phyloP scores from a whole-genome alignment of 2,329 filamentous ascomycete genomes.

The Delphinella strobiligena region DNA sequence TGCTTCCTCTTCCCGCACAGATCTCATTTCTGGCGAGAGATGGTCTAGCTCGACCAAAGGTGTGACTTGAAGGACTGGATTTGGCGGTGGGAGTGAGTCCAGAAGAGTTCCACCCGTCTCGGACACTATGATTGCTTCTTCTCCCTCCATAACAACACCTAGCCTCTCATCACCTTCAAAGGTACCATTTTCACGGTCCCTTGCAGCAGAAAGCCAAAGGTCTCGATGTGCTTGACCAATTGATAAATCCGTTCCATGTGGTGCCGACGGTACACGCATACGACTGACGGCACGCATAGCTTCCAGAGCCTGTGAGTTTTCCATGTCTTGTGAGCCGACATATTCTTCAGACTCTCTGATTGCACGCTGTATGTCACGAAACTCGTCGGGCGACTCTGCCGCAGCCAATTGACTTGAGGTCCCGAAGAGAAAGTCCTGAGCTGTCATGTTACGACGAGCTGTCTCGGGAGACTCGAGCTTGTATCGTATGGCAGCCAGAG shows the following conservation, averaged over 20 bases:
- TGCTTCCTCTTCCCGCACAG: background rate
- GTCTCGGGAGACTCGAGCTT: constrained; percentile 9
- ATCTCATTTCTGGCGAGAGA: background rate
- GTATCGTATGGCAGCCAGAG: constrained; percentile 7
- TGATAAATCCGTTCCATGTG: constrained; percentile 18
- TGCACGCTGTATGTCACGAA: constrained; percentile 51
- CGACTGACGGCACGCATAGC: constrained; percentile 20
- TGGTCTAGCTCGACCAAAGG: background rate
- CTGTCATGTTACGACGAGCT: constrained; percentile 51
- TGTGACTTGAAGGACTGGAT: too few relatives aligned
- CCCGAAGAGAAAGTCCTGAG: constrained; percentile 72
- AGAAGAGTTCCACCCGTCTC: too few relatives aligned
- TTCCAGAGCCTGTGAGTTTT: background rate
- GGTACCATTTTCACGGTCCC: constrained; percentile 34
- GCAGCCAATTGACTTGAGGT: constrained; percentile 71
- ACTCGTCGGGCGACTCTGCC: constrained; percentile 56
- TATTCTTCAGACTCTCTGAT: constrained; percentile 43
- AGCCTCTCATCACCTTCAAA: constrained; percentile 1
- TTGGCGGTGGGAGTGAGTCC: too few relatives aligned
- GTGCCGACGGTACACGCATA: constrained; percentile 11
- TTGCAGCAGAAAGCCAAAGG: constrained; percentile 60
- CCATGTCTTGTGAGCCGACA: constrained; percentile 16
- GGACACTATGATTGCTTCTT: too few relatives aligned
- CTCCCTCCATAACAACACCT: background rate
- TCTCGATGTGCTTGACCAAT: constrained; percentile 23